Percentiles rank a stretch among this genome's conserved stretches.
These are phyloP conservation scores for Rachicladosporium sp. DNA, from an alignment of 2,329 filamentous ascomycete species.

Conservation along the genomic window DNA sequence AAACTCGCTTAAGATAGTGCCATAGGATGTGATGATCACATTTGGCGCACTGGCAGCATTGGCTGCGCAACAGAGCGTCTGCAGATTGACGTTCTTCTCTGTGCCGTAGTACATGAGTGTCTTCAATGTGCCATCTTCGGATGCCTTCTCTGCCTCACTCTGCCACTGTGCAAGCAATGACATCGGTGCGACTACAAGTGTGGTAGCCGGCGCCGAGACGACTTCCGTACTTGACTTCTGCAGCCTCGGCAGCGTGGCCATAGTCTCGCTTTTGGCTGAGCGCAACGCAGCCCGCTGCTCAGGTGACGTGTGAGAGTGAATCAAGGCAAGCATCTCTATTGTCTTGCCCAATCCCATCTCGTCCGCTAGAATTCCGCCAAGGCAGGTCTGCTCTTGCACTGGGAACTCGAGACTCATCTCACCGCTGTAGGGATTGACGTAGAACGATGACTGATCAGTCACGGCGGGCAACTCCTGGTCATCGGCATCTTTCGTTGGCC, in stretches of 20 bases:
- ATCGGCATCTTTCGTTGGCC: constrained; percentile 79
- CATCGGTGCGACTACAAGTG: constrained; percentile 91
- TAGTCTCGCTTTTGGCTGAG: constrained; percentile 25
- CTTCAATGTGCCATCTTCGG: constrained; percentile 68
- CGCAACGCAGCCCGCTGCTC: constrained; percentile 20
- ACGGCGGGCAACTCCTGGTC: constrained; percentile 60
- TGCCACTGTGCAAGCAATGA: constrained; percentile 95
- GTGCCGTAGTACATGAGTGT: constrained; percentile 83
- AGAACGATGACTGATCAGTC: constrained; percentile 61
- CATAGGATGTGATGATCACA: constrained; percentile 89
- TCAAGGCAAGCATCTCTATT: constrained; percentile 91
- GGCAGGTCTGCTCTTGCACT: constrained; percentile 82
- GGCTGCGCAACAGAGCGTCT: constrained; percentile 61
- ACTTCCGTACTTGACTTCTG: constrained; percentile 45
- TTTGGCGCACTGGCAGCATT: constrained; percentile 71
- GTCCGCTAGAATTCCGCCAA: constrained; percentile 86
- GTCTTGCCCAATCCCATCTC: constrained; percentile 98
- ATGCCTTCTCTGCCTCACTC: constrained; percentile 85
- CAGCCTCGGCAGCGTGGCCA: constrained; percentile 52
- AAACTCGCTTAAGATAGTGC: constrained; percentile 81
- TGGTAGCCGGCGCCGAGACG: constrained; percentile 70
- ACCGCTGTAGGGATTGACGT: constrained; percentile 93
- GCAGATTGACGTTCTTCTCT: constrained; percentile 70
- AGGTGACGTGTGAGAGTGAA: constrained; percentile 65
- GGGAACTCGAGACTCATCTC: constrained; percentile 88